Conservation (phyloP, 2,329 filamentous ascomycete species). For the Aspergillus luchuensis region DNA sequence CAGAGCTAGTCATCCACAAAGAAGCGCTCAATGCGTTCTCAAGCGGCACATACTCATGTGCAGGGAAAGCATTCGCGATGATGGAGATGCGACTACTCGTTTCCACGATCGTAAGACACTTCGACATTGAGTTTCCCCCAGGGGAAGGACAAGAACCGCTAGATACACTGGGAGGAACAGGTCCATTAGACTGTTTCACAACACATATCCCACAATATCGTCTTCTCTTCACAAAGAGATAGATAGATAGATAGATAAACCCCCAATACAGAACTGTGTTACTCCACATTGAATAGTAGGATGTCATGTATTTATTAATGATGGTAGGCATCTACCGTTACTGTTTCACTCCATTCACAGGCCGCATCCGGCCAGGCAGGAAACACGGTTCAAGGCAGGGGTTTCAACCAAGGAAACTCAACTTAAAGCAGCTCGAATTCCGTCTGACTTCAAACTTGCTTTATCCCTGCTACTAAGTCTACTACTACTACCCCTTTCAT, state of each 20-base stretch:
- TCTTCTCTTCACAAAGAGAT: conserved; percentile 11
- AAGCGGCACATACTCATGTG: conserved; percentile 11
- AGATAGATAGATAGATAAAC: not conserved
- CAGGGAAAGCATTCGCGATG: conserved; percentile 12
- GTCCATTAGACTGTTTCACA: conserved; percentile 13
- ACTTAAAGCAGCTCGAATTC: not conserved
- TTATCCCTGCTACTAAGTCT: not conserved
- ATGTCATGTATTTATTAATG: not conserved
- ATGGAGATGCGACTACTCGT: conserved; percentile 16
- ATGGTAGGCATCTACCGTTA: no score
- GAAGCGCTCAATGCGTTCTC: conserved; percentile 14
- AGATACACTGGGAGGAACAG: conserved; percentile 9
- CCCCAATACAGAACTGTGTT: not conserved
- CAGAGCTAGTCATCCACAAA: conserved; percentile 13
- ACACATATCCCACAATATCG: conserved; percentile 11
- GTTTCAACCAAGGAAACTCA: conserved; percentile 19
- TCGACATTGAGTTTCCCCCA: conserved; percentile 13
- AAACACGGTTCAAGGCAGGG: conserved; percentile 21
- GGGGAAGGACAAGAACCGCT: conserved; percentile 6
- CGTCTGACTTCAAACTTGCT: not conserved
- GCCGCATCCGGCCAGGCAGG: conserved; percentile 22
- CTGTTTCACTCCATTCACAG: not conserved
- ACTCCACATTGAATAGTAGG: not conserved
- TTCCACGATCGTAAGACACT: conserved; percentile 12
- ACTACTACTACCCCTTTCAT: not conserved